Percentiles rank a stretch among this genome's conserved stretches.
phyloP scores from a whole-genome alignment of 169 alveolate species.

The Eimeria necatrix region DNA sequence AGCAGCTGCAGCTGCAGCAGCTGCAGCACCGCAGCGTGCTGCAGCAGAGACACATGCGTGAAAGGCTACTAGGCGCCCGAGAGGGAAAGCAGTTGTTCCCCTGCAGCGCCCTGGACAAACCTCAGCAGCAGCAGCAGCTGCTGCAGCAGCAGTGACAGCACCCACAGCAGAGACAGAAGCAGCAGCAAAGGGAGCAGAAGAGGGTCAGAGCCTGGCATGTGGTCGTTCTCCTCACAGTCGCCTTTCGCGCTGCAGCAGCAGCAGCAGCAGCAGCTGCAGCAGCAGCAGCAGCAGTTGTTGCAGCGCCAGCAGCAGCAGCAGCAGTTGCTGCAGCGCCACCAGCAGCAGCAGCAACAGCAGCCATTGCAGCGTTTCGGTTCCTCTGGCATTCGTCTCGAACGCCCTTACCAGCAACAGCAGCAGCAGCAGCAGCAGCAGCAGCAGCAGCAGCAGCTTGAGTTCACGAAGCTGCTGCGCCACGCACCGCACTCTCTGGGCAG shows the following conservation, averaged over 20 bases:
- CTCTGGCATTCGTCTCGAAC: neutral
- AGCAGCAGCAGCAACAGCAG: conserved; percentile 14
- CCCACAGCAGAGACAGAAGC: neutral
- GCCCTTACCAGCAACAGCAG: conserved; percentile 14
- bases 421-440: conserved; percentile 55
- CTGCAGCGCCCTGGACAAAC: too few species aligned
- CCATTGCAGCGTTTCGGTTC: conserved; percentile 3
- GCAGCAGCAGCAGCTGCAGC: neutral
- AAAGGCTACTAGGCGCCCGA: too few species aligned
- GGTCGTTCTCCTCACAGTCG: neutral
- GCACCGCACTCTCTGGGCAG: conserved; percentile 38
- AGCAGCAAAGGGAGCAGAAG: neutral
- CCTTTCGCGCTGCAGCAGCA: conserved; percentile 40
- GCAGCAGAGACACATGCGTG: too few species aligned
- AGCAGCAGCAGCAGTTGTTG: too few species aligned
- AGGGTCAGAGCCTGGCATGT: neutral
- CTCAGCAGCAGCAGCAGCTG: conserved; percentile 22
- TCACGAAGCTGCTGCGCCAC: conserved; percentile 37
- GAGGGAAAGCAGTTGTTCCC: too few species aligned
- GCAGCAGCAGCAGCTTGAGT: neutral
- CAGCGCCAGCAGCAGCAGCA: conserved; percentile 52
- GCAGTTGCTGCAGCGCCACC: neutral
- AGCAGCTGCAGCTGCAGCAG: neutral
- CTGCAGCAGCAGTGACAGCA: conserved; percentile 48
- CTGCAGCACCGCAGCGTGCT: too few species aligned